Conservation (phyloP, 1,139 yeast genomes). For the Pichia sp. region DNA sequence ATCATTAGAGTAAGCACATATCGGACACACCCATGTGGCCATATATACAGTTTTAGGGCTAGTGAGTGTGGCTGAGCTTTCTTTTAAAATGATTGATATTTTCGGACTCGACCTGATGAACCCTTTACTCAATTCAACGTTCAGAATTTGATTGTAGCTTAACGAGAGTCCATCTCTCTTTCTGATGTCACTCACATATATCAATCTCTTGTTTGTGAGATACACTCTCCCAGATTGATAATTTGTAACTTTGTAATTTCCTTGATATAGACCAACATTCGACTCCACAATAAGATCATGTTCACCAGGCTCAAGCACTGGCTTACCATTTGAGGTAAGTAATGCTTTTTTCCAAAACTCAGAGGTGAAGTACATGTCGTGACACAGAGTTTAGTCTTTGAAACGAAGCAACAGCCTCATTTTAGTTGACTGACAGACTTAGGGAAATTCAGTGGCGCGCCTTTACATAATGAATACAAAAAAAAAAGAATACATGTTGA, state of each 20-base stretch:
- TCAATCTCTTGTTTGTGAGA: slow-evolving; percentile 63
- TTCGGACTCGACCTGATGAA: slow-evolving; percentile 79
- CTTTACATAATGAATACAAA: too few relatives aligned
- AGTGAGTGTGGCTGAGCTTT: too few relatives aligned
- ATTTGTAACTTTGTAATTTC: slow-evolving; percentile 52
- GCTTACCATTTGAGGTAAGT: slow-evolving; percentile 38
- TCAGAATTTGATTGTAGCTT: slow-evolving; percentile 39
- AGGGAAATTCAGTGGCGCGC: too few relatives aligned
- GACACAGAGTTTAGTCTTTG: neutral
- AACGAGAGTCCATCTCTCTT: slow-evolving; percentile 38
- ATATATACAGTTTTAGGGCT: too few relatives aligned
- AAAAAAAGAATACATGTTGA: too few relatives aligned
- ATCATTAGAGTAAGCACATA: slow-evolving; percentile 66
- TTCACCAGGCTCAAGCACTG: slow-evolving; percentile 36
- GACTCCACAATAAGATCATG: slow-evolving; percentile 43
- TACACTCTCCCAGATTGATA: slow-evolving; percentile 75
- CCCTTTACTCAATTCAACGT: slow-evolving; percentile 45
- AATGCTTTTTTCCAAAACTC: slow-evolving; percentile 34
- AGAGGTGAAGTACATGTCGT: slow-evolving; percentile 13
- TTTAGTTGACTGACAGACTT: too few relatives aligned
- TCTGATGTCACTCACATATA: slow-evolving; percentile 55
- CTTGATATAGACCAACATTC: slow-evolving; percentile 63
- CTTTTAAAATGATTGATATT: slow-evolving; percentile 32
- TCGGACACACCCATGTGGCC: slow-evolving; percentile 66
- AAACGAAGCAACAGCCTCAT: too few relatives aligned